Evolutionary conservation across 129 eudicot genomes (phyloP), one percentile per base, ranked within the genome.

Genomic region (Smallanthus sonchifolius): DNA sequence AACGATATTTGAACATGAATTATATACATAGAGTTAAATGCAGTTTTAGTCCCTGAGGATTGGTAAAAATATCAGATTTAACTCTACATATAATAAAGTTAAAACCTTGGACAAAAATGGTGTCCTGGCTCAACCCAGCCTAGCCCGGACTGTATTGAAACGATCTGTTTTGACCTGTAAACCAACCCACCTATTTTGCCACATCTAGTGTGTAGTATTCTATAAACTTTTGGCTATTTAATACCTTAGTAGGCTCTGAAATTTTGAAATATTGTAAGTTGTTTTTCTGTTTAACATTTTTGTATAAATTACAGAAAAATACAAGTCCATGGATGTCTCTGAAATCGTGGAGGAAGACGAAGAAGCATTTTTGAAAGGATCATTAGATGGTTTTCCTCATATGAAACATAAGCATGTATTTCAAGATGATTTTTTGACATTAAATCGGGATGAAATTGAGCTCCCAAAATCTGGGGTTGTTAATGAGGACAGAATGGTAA

Each of bases 261-360:
- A 15, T 11, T 35, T 35, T 61, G 4, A 3, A 17, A 2, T 7
- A 24, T 15, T 34, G 6, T 64, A 64, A 38, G 47, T 38, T 57
- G 75, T 37, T 39, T 55, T 39, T 52, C 78, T 81, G 77, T 24
- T 24, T 16, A 73, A 48, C 77, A n/a, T 55, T 45, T 47, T 66
- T 71, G 39, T 64, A 15, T 10, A 76, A 61, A 28, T 78, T 54
- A 17, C 85, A 92, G 98, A 93, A 54, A 90, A 83, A 68, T 88
- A 87, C 72, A 87, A 40, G 69, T 61, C 79, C 63, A 60, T 86
- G 87, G 86, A 88, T 81, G 65, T 82, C 37, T 70, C 80, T 55
- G 85, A 84, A 45, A 74, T 83, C 48, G 80, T 88, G 40, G 98
- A 94, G 84, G 97, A 86, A 66, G 96, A 94, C 72, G 98, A 94